These are phyloP conservation scores for Bipolaris gigantea DNA, from an alignment of 2,329 filamentous ascomycete species.

Conservation along the genomic window DNA sequence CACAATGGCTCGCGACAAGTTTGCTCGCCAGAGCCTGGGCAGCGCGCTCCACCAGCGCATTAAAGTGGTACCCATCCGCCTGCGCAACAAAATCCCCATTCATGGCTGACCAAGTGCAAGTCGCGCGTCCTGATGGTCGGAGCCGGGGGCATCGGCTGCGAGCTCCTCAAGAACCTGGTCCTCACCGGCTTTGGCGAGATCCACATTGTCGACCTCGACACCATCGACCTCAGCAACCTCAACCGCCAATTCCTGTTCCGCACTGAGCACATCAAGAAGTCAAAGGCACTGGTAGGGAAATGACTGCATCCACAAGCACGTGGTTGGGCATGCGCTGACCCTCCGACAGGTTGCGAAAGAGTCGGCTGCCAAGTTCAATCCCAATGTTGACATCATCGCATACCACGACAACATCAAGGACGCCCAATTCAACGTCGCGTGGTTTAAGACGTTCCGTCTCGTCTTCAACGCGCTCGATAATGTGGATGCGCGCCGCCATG, in stretches of 20 bases:
- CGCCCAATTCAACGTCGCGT: conserved; percentile 77
- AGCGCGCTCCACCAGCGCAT: conserved; percentile 63
- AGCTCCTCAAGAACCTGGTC: conserved; percentile 94
- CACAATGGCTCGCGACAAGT: conserved; percentile 54
- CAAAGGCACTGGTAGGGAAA: conserved; percentile 76
- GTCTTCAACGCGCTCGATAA: conserved; percentile 99
- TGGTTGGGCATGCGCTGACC: conserved; percentile 22
- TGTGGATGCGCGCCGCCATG: conserved; percentile 87
- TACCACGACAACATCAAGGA: conserved; percentile 97
- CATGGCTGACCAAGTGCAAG: conserved; percentile 53
- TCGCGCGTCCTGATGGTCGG: conserved; percentile 90
- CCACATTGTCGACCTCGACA: conserved; percentile 95
- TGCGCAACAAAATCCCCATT: background rate
- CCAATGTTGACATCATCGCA: conserved; percentile 79
- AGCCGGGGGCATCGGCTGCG: conserved; percentile 95
- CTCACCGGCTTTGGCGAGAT: conserved; percentile 90
- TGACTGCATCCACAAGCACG: background rate
- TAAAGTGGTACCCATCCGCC: conserved; percentile 60
- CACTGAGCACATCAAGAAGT: conserved; percentile 96
- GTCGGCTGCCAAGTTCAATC: conserved; percentile 87
- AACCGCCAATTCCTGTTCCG: conserved; percentile 98
- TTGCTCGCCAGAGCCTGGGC: conserved; percentile 63
- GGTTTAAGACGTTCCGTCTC: conserved; percentile 80
- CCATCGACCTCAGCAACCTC: conserved; percentile 95
- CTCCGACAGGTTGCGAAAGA: conserved; percentile 79